Evolutionary conservation across 768 basidiomycete genomes (phyloP).

Genomic region (Boletellus emodensis): DNA sequence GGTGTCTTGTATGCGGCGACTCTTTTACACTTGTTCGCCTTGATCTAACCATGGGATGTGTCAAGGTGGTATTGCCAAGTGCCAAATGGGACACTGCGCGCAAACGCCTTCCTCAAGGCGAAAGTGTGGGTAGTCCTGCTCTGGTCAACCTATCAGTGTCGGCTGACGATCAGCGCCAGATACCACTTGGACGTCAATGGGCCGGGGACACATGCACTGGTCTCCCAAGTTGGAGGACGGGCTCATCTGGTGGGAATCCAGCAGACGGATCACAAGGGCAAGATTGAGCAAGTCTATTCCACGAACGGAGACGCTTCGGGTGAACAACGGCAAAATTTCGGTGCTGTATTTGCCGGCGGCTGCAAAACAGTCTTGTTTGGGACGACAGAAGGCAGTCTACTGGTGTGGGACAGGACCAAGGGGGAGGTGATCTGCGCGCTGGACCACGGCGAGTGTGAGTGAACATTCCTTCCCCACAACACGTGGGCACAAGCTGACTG

Average conservation of each 20-base stretch:
- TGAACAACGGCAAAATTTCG: constrained; percentile 36
- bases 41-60: constrained; percentile 9
- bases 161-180: constrained; percentile 32
- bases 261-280: constrained; percentile 46
- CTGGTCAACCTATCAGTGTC: background rate
- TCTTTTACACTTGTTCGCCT: background rate
- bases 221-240: constrained; percentile 48
- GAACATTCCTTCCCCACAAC: background rate
- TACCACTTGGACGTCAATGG: constrained; percentile 52
- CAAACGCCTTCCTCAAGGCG: constrained; percentile 53
- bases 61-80: constrained; percentile 65
- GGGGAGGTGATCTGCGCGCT: constrained; percentile 54
- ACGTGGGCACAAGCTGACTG: constrained; percentile 6
- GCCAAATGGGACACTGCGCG: constrained; percentile 61
- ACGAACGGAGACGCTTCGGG: constrained; percentile 31
- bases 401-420: constrained; percentile 61
- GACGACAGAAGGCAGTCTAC: constrained; percentile 46
- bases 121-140: constrained; percentile 46
- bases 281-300: constrained; percentile 51
- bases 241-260: constrained; percentile 51
- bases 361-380: constrained; percentile 59
- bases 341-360: constrained; percentile 50
- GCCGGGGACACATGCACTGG: constrained; percentile 47
- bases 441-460: constrained; percentile 57
- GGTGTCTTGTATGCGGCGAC: constrained; percentile 56